These are phyloP conservation scores for Penicillium odoratum DNA, from an alignment of 495 filamentous ascomycete species.

Conservation along the genomic window DNA sequence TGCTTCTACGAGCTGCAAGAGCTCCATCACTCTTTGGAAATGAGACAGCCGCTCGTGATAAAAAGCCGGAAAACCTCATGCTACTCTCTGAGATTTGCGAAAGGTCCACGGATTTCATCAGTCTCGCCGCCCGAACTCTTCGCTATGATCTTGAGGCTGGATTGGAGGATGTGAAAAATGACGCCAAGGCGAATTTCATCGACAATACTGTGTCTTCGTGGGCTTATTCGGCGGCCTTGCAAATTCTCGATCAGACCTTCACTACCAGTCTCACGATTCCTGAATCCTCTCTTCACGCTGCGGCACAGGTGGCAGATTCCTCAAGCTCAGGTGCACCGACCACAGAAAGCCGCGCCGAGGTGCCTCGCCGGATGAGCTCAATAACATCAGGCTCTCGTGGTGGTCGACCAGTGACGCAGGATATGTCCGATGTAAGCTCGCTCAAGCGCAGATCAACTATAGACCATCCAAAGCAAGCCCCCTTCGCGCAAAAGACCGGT, in stretches of 20 bases:
- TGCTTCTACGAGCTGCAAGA: slow-evolving; percentile 82
- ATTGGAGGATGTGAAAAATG: slow-evolving; percentile 34
- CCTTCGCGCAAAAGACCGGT: slow-evolving; percentile 55
- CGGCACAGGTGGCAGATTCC: slow-evolving; percentile 28
- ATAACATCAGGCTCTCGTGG: slow-evolving; percentile 30
- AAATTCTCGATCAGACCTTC: slow-evolving; percentile 74
- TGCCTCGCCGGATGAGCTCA: slow-evolving; percentile 48
- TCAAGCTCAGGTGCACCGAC: slow-evolving; percentile 16
- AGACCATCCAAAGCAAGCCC: slow-evolving; percentile 32
- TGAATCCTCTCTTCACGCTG: slow-evolving; percentile 51
- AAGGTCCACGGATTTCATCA: slow-evolving; percentile 77
- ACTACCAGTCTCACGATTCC: slow-evolving; percentile 67
- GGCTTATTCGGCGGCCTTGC: slow-evolving; percentile 74
- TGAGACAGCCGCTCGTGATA: slow-evolving; percentile 24
- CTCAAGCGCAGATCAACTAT: slow-evolving; percentile 27
- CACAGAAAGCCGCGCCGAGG: slow-evolving; percentile 46
- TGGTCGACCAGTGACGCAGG: slow-evolving; percentile 33
- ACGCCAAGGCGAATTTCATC: slow-evolving; percentile 54
- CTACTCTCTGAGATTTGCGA: slow-evolving; percentile 79
- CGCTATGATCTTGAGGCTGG: slow-evolving; percentile 64
- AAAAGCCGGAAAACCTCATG: slow-evolving; percentile 71
- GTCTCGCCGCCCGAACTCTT: slow-evolving; percentile 71
- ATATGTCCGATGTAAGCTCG: slow-evolving; percentile 29
- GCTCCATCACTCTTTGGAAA: slow-evolving; percentile 37
- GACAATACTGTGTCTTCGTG: slow-evolving; percentile 85